Conservation (phyloP, 106 monocot genomes). For the Dendrobium huoshanense region DNA sequence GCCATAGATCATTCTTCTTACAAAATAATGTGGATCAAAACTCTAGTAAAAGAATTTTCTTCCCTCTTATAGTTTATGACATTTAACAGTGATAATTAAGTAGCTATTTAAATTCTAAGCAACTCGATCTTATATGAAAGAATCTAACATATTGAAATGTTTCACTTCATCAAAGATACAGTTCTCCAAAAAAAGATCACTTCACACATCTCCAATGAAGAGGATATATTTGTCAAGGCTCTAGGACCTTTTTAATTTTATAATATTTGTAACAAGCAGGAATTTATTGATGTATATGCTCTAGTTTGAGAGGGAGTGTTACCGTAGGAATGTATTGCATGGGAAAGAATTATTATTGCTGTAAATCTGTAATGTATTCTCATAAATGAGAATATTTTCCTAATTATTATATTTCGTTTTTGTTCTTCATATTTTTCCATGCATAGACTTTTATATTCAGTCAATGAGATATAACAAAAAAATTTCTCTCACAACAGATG, state of each 20-base stretch:
- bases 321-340: background rate
- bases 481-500: background rate
- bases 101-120: background rate
- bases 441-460: background rate
- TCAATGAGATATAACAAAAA: slow-evolving; percentile 1
- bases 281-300: background rate
- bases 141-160: background rate
- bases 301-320: background rate
- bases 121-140: background rate
- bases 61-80: background rate
- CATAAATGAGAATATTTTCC: background rate
- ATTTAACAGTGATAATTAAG: background rate
- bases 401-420: background rate
- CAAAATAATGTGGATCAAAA: background rate
- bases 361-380: background rate
- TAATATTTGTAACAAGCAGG: background rate
- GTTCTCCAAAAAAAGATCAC: background rate
- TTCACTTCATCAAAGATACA: background rate
- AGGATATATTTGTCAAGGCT: background rate
- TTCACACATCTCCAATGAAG: background rate
- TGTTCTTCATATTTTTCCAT: background rate
- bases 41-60: background rate
- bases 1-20: background rate
- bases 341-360: background rate
- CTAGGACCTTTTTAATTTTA: background rate